phyloP scores from a whole-genome alignment of 176 grass and related monocot genomes.

The Eragrostis curvula region DNA sequence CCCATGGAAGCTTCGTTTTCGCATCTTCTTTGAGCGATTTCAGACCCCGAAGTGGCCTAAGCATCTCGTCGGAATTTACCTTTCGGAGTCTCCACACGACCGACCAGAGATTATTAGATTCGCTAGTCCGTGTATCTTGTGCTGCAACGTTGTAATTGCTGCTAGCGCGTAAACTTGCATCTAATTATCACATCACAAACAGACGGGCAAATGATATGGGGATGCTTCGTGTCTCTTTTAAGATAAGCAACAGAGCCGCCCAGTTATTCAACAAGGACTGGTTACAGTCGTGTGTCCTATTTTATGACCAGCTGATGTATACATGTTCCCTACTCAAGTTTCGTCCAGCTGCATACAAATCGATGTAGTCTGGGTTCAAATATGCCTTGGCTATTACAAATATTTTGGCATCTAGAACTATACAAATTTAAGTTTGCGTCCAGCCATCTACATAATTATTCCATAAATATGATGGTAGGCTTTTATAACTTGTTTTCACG shows the following conservation, averaged over 20 bases:
- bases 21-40: not conserved
- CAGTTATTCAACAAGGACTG: not conserved
- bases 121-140: not conserved
- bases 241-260: not conserved
- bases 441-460: no score
- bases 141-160: not conserved
- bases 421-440: not conserved
- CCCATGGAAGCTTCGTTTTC: constrained; percentile 31
- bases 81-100: constrained; percentile 11
- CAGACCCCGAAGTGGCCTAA: not conserved
- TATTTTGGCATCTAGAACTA: not conserved
- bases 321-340: no score
- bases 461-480: no score
- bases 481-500: no score
- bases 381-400: no score
- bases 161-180: not conserved
- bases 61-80: constrained; percentile 2
- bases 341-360: not conserved
- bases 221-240: not conserved
- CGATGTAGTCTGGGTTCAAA: not conserved
- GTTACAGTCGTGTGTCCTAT: not conserved
- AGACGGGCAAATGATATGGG: not conserved
- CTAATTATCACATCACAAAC: not conserved
- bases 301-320: no score
- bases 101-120: constrained; percentile 26